Conservation (phyloP, 164 flowering plant genomes). For the Vitis vinifera region DNA sequence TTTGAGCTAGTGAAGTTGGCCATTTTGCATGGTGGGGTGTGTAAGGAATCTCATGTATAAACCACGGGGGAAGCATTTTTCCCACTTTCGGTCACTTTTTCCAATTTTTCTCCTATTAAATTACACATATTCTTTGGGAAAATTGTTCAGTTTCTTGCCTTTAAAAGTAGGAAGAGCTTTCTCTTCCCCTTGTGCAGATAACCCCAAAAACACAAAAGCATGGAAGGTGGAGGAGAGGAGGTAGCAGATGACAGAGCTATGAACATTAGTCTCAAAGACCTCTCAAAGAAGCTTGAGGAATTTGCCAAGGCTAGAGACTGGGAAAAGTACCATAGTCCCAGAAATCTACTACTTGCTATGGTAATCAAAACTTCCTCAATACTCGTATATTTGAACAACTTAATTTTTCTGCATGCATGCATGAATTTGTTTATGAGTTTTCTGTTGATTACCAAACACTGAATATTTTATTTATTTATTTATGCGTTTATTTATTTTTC, state of each 20-base stretch:
- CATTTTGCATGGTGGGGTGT: constrained; percentile 28
- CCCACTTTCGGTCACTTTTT: neutral
- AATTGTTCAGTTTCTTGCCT: neutral
- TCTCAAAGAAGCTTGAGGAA: constrained; percentile 55
- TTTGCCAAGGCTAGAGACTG: constrained; percentile 68
- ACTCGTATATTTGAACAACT: neutral
- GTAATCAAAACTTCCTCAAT: constrained; percentile 25
- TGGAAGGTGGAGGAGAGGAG: constrained; percentile 20
- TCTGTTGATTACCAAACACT: no score
- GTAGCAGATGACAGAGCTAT: constrained; percentile 12
- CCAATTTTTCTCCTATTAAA: neutral
- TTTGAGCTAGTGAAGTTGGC: constrained; percentile 19
- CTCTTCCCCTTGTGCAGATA: neutral
- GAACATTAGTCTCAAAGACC: constrained; percentile 52
- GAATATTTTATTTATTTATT: no score
- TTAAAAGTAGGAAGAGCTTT: constrained; percentile 8
- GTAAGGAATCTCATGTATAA: constrained; percentile 22
- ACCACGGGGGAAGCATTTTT: constrained; percentile 12
- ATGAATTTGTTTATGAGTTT: no score
- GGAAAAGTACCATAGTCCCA: constrained; percentile 71
- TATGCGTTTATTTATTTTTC: no score
- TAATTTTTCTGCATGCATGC: no score
- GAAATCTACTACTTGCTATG: constrained; percentile 78
- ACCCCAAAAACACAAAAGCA: neutral
- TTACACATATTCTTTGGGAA: neutral